Conservation (phyloP, 345 rosid genomes). For the Populus tremula region DNA sequence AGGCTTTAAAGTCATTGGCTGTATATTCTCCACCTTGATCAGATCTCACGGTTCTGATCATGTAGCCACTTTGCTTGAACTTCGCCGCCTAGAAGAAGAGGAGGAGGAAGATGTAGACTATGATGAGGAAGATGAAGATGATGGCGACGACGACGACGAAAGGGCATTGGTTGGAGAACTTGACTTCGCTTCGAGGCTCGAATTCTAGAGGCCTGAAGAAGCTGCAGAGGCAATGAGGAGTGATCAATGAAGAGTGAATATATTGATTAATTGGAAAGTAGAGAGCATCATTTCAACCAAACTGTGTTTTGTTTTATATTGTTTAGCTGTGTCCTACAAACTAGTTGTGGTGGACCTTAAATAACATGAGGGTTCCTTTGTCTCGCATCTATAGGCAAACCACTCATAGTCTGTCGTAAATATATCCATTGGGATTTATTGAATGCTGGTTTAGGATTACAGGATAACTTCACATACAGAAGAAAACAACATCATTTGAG, state of each 20-base stretch:
- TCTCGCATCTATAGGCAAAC: neutral
- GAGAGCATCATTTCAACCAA: neutral
- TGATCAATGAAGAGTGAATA: neutral
- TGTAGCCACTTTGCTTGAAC: too few relatives aligned
- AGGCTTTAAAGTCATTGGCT: too few relatives aligned
- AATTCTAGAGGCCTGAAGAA: constrained; percentile 35
- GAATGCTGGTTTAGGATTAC: neutral
- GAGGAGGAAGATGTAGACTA: constrained; percentile 28
- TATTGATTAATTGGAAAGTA: neutral
- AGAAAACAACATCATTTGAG: too few relatives aligned
- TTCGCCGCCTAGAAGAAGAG: constrained; percentile 46
- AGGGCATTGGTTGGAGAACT: constrained; percentile 25
- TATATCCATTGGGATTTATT: neutral
- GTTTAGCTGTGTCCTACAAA: neutral
- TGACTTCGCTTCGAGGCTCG: constrained; percentile 23
- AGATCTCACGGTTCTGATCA: too few relatives aligned
- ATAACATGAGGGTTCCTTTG: neutral
- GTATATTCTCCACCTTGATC: too few relatives aligned
- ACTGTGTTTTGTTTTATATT: neutral
- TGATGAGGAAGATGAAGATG: constrained; percentile 14
- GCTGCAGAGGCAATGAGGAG: constrained; percentile 52
- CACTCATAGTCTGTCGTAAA: neutral
- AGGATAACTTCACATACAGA: too few relatives aligned
- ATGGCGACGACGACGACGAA: constrained; percentile 28
- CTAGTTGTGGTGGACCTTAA: neutral